phyloP scores from a whole-genome alignment of 129 eudicot species.

The Flaveria brownii region DNA sequence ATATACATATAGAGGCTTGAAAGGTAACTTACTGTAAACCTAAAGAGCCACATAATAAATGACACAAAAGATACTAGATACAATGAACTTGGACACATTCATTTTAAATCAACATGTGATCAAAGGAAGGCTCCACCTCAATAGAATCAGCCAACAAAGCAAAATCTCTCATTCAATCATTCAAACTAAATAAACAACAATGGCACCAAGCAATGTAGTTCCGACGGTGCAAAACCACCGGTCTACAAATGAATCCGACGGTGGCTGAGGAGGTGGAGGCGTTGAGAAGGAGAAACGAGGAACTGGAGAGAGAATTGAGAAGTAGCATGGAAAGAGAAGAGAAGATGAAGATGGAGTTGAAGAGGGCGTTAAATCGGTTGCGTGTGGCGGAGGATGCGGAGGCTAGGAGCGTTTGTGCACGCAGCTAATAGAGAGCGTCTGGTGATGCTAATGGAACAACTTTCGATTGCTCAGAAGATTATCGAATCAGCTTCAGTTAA shows the following conservation, averaged over 20 bases:
- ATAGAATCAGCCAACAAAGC: not conserved
- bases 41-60: not conserved
- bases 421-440: slow-evolving; percentile 60
- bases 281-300: slow-evolving; percentile 66
- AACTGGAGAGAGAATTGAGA: slow-evolving; percentile 63
- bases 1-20: not conserved
- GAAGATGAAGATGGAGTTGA: slow-evolving; percentile 58
- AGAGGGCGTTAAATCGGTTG: slow-evolving; percentile 41
- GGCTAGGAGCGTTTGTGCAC: slow-evolving; percentile 76
- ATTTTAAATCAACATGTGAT: slow-evolving; percentile 2
- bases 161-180: not conserved
- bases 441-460: slow-evolving; percentile 56
- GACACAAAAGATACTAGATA: not conserved
- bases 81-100: slow-evolving; percentile 35
- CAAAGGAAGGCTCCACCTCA: not conserved
- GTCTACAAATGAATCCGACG: not conserved
- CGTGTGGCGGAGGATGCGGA: slow-evolving; percentile 90
- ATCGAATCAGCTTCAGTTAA: slow-evolving; percentile 23
- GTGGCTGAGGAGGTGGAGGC: slow-evolving; percentile 35
- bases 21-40: not conserved
- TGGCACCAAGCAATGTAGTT: slow-evolving; percentile 22
- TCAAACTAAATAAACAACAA: not conserved
- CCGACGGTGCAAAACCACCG: slow-evolving; percentile 21
- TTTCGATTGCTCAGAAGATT: slow-evolving; percentile 50
- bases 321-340: slow-evolving; percentile 67